Evolutionary conservation across 176 grass and related monocot species (phyloP).

Genomic region (Poa annua): DNA sequence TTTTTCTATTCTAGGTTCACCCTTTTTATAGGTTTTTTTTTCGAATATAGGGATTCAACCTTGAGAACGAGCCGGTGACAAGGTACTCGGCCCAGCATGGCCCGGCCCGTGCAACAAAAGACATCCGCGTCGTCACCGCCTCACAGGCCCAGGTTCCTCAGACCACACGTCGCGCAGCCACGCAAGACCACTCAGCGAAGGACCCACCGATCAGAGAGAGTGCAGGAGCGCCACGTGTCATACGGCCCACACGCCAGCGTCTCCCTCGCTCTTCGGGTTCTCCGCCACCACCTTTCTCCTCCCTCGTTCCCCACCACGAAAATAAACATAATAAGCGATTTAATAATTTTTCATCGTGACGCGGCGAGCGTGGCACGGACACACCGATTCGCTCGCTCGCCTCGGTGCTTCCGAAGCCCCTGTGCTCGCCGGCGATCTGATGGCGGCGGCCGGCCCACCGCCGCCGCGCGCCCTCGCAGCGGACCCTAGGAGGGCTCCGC

Average conservation of each 20-base stretch:
- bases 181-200: not conserved
- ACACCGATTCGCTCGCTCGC: slow-evolving; percentile 23
- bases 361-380: slow-evolving; percentile 15
- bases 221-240: accelerated
- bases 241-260: slow-evolving; percentile 4
- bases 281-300: slow-evolving; percentile 37
- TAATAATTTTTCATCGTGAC: slow-evolving; percentile 20
- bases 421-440: slow-evolving; percentile 56
- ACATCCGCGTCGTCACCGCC: not conserved
- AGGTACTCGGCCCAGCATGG: not conserved
- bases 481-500: slow-evolving; percentile 24
- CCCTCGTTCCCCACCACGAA: slow-evolving; percentile 8
- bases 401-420: slow-evolving; percentile 4
- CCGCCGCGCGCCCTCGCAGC: slow-evolving; percentile 24
- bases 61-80: not conserved
- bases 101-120: not conserved
- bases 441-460: slow-evolving; percentile 42
- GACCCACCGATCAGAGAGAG: not conserved
- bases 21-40: too few species aligned
- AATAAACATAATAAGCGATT: not conserved
- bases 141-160: not conserved
- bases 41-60: too few species aligned
- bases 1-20: too few species aligned
- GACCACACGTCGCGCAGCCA: slow-evolving; percentile 19
- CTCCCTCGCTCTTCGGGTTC: slow-evolving; percentile 46